Percentiles rank a stretch among this genome's conserved stretches.
Conservation (phyloP, 805 yeast species). For the Starmerella scarabaei region DNA sequence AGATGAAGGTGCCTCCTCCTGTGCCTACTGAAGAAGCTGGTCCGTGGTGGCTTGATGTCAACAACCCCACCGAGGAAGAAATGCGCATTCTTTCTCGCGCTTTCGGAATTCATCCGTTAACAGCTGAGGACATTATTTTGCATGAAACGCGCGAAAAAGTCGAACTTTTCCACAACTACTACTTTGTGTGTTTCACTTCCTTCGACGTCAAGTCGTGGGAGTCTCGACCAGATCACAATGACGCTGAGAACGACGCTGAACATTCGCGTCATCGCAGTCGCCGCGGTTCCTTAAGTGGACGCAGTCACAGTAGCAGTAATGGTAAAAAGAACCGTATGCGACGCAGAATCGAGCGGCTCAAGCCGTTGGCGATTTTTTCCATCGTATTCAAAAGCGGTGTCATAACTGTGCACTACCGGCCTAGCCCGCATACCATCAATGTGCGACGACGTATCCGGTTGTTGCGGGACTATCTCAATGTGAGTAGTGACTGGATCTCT, state of each 20-base stretch:
- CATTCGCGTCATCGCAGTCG: slow-evolving; percentile 1
- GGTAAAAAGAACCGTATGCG: slow-evolving; percentile 23
- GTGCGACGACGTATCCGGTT: slow-evolving; percentile 87
- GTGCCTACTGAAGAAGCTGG: slow-evolving; percentile 20
- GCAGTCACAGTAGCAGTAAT: slow-evolving; percentile 11
- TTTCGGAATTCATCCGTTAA: slow-evolving; percentile 89
- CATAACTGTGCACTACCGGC: slow-evolving; percentile 81
- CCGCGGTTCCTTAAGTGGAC: slow-evolving; percentile 12
- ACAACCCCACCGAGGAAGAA: slow-evolving; percentile 91
- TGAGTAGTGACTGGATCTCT: slow-evolving; percentile 92
- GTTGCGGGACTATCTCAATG: slow-evolving; percentile 74
- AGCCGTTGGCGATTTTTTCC: slow-evolving; percentile 84
- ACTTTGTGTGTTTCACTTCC: slow-evolving; percentile 78
- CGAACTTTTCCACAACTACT: slow-evolving; percentile 80
- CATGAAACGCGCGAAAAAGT: slow-evolving; percentile 95
- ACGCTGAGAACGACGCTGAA: neutral
- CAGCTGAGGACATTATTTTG: slow-evolving; percentile 85
- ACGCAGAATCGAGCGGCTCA: slow-evolving; percentile 38
- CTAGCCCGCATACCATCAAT: slow-evolving; percentile 92
- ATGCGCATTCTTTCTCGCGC: slow-evolving; percentile 84
- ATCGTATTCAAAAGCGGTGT: slow-evolving; percentile 87
- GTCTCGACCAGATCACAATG: slow-evolving; percentile 1
- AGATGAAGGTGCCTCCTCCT: neutral
- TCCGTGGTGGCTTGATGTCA: slow-evolving; percentile 88
- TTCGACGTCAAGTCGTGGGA: slow-evolving; percentile 41